Percentiles rank a stretch among this genome's conserved stretches.
Conservation (phyloP, 768 basidiomycete genomes). For the Vararia minispora region DNA sequence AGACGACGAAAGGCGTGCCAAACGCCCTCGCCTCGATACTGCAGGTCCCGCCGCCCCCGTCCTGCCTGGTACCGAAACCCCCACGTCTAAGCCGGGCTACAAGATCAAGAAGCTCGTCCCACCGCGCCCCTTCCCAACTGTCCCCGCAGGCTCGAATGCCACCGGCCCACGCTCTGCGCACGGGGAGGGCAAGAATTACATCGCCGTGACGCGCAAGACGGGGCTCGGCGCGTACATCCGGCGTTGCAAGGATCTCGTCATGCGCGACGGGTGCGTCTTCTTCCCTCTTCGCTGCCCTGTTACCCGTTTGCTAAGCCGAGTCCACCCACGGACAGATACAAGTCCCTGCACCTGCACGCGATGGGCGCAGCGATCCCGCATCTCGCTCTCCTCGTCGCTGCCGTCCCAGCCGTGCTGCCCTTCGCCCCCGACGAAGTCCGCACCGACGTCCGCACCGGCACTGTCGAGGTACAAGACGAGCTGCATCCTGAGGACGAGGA, state of each 20-base stretch:
- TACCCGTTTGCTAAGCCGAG: neutral
- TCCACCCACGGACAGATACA: conserved; percentile 40
- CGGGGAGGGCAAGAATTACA: conserved; percentile 69
- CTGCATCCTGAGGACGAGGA: conserved; percentile 65
- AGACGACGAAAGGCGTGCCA: too few relatives aligned
- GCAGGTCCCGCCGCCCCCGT: too few relatives aligned
- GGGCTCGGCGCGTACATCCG: conserved; percentile 62
- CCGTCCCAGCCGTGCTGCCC: conserved; percentile 64
- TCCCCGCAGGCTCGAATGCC: conserved; percentile 63
- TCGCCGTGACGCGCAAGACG: conserved; percentile 73
- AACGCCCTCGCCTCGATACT: too few relatives aligned
- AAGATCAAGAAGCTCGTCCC: conserved; percentile 59
- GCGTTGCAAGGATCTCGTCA: conserved; percentile 60
- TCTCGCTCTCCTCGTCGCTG: conserved; percentile 55
- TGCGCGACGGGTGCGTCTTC: conserved; percentile 55
- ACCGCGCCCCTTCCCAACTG: conserved; percentile 65
- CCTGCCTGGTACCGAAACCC: too few relatives aligned
- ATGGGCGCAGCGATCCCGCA: conserved; percentile 89
- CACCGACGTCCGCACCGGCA: conserved; percentile 54
- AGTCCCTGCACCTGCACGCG: conserved; percentile 62
- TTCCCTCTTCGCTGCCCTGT: neutral
- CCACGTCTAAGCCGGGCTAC: conserved; percentile 15
- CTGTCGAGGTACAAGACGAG: conserved; percentile 70
- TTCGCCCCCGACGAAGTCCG: conserved; percentile 52
- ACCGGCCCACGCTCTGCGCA: conserved; percentile 75